Evolutionary conservation across 257 asterid genomes (phyloP).

Genomic region (Asclepias syriaca): DNA sequence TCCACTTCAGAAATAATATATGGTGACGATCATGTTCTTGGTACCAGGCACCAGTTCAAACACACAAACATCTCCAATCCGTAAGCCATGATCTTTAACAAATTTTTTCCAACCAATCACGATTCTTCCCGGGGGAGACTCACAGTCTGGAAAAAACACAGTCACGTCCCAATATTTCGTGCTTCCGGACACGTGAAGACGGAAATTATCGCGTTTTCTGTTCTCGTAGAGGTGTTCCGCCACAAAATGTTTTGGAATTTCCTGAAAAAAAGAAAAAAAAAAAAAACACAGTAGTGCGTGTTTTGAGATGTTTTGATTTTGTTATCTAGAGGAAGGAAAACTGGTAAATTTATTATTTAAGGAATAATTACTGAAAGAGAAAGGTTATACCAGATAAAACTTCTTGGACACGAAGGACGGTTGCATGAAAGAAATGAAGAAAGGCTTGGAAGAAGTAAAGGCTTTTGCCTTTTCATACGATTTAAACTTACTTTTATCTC

Average conservation of each 20-base stretch:
- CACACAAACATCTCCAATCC: slow-evolving; percentile 16
- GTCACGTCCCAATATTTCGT: slow-evolving; percentile 3
- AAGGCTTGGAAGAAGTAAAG: not conserved
- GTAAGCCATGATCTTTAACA: slow-evolving; percentile 15
- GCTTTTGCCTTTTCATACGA: not conserved
- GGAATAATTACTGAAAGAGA: too few species aligned
- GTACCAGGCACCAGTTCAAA: slow-evolving; percentile 15
- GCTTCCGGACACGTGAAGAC: slow-evolving; percentile 1
- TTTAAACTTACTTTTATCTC: not conserved
- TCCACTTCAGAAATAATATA: not conserved
- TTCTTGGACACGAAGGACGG: not conserved
- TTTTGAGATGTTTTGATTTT: not conserved
- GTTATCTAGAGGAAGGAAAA: too few species aligned
- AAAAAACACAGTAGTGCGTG: not conserved
- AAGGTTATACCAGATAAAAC: too few species aligned
- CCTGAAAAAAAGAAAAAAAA: not conserved
- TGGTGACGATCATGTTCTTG: not conserved
- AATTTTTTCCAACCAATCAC: slow-evolving; percentile 18
- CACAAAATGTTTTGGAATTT: not conserved
- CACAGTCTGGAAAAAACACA: not conserved
- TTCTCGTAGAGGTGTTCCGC: not conserved
- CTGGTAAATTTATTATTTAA: too few species aligned
- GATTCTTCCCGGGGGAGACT: not conserved
- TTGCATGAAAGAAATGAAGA: slow-evolving; percentile 6
- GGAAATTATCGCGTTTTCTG: not conserved